Conservation (phyloP, 2,329 filamentous ascomycete genomes). For the Cladosporium velox region DNA sequence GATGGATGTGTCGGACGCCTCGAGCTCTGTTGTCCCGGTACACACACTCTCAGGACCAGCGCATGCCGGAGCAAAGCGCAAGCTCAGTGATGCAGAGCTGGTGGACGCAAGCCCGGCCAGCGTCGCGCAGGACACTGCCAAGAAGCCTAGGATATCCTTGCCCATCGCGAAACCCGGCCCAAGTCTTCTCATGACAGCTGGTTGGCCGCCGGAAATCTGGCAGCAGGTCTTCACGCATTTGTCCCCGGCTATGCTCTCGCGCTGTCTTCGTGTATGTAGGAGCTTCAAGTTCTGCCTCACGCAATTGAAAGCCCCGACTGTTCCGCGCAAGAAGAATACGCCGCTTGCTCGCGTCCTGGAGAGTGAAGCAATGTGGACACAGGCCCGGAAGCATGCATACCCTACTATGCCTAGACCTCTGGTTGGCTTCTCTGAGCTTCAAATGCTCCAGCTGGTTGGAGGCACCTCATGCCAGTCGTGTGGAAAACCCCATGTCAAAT, state of each 20-base stretch:
- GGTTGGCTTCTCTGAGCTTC: constrained; percentile 64
- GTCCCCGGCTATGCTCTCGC: constrained; percentile 36
- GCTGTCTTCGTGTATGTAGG: constrained; percentile 36
- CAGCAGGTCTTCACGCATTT: constrained; percentile 38
- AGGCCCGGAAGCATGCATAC: constrained; percentile 66
- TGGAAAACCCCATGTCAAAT: constrained; percentile 42
- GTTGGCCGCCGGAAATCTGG: constrained; percentile 31
- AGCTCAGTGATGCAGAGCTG: constrained; percentile 27
- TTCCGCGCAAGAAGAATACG: constrained; percentile 2
- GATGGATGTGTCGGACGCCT: constrained; percentile 34
- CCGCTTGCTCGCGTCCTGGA: constrained; percentile 43
- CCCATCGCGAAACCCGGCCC: constrained; percentile 3
- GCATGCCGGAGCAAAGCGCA: constrained; percentile 34
- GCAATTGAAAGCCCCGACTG: constrained; percentile 23
- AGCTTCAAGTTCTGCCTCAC: constrained; percentile 35
- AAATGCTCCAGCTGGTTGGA: constrained; percentile 74
- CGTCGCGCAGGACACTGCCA: constrained; percentile 23
- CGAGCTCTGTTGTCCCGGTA: constrained; percentile 28
- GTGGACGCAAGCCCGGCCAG: constrained; percentile 20
- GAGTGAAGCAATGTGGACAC: constrained; percentile 70
- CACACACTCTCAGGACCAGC: constrained; percentile 19
- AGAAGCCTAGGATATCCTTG: constrained; percentile 28
- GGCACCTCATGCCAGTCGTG: constrained; percentile 69
- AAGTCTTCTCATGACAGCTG: constrained; percentile 17
- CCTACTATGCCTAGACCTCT: constrained; percentile 71